Base-by-base conservation (phyloP, 495 filamentous ascomycete genomes). In the Mytilinidion resinicola region DNA sequence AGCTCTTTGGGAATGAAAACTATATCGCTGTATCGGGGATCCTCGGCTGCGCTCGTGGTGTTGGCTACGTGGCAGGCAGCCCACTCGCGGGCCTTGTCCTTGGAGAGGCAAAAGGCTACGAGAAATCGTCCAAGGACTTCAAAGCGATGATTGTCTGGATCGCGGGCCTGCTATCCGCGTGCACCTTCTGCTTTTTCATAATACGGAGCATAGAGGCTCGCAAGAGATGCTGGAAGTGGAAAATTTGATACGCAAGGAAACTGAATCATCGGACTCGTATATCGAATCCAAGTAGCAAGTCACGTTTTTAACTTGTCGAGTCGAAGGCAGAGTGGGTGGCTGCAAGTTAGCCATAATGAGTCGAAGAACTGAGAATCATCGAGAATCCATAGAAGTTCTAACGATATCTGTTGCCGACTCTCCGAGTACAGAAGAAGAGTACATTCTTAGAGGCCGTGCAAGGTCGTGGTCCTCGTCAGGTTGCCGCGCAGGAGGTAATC, bases 271-370 rank as follows among this genome's bases (percentile, higher is more conserved):
- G 25, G 25, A 30, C 2, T 3, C 3, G 25, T 2, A 2, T 30
- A 6, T 30, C 3, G 25, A 30, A 30, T 30, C 25, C 25, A 30
- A 30, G 25, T 30, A 30, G 25, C 6, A 30, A 30, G 6, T 6
- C 25, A 6, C 25, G 25, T 30, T 30, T 30, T 6, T 30, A 30
- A 30, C 2, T 30, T 30, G 2, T 17, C 3, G 51, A 38, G 8
- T 34, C 41, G n/a, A 38, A 35, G 60, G 54, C 63, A 56, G 20
- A 63, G 57, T 39, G 56, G 54, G 49, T 41, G 56, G 60, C 58
- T 56, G 60, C 41, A 44, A 61, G 59, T 47, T 6, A 6, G 25
- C 3, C 25, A 30, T 30, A 30, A 30, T 30, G 25, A 30, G 25
- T 30, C 25, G 25, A 30, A 30, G 6, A 6, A 30, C 3, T 6